Conservation (phyloP, 805 yeast genomes). For the Metschnikowia chrysomelidarum region DNA sequence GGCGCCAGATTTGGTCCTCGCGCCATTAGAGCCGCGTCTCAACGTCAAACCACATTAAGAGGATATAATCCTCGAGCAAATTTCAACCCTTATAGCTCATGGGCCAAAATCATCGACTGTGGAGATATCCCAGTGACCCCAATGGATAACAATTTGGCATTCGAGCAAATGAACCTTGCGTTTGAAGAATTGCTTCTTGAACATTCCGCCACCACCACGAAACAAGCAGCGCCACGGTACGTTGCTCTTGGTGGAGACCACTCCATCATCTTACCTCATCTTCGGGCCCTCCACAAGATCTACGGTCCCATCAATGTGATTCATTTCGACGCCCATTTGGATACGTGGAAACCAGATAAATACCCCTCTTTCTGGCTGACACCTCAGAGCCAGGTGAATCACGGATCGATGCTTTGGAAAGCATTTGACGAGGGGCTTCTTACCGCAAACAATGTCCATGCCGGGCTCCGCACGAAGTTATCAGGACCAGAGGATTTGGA, state of each 20-base stretch:
- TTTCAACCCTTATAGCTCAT: conserved; percentile 43
- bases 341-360: conserved; percentile 74
- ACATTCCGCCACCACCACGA: conserved; percentile 24
- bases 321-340: conserved; percentile 85
- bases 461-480: conserved; percentile 73
- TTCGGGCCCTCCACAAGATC: conserved; percentile 57
- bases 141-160: conserved; percentile 54
- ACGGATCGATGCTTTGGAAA: conserved; percentile 86
- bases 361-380: conserved; percentile 64
- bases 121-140: conserved; percentile 60
- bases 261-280: conserved; percentile 68
- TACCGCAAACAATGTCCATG: conserved; percentile 60
- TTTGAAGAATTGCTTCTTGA: conserved; percentile 54
- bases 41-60: conserved; percentile 64
- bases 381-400: conserved; percentile 63
- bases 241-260: conserved; percentile 85
- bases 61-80: conserved; percentile 70
- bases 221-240: conserved; percentile 39
- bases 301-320: conserved; percentile 72
- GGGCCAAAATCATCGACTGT: conserved; percentile 54
- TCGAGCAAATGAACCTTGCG: conserved; percentile 52
- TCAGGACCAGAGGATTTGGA: conserved; percentile 57
- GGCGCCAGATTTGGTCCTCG: conserved; percentile 86
- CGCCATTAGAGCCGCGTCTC: conserved; percentile 66
- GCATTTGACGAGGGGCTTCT: conserved; percentile 69